phyloP scores from a whole-genome alignment of 495 filamentous ascomycete genomes.

The Penicillium arizonense region DNA sequence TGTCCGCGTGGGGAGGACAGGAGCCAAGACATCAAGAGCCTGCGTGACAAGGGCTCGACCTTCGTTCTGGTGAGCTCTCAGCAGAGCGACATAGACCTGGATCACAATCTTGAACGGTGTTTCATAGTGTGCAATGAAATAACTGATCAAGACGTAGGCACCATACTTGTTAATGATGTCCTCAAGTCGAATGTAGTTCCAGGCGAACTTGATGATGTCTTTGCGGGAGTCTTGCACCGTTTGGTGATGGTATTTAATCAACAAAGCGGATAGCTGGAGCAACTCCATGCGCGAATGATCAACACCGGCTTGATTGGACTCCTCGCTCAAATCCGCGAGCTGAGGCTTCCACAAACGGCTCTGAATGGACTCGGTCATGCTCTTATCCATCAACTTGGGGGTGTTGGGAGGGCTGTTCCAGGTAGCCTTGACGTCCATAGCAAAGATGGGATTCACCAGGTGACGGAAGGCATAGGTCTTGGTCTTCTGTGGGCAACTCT shows the following conservation, averaged over 20 bases:
- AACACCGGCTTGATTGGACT: constrained; percentile 78
- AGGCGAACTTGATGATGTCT: constrained; percentile 98
- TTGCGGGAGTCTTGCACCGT: constrained; percentile 89
- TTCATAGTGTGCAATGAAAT: constrained; percentile 97
- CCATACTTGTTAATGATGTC: constrained; percentile 99
- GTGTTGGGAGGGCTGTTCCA: constrained; percentile 54
- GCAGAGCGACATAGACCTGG: constrained; percentile 86
- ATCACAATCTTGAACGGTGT: constrained; percentile 93
- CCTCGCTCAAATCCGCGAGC: constrained; percentile 78
- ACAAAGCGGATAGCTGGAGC: constrained; percentile 87
- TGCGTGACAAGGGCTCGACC: constrained; percentile 90
- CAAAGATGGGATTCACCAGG: constrained; percentile 93
- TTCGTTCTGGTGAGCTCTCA: constrained; percentile 93
- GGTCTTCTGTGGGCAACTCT: constrained; percentile 73
- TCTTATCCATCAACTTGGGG: constrained; percentile 79
- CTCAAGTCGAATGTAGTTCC: constrained; percentile 96
- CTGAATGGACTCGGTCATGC: constrained; percentile 87
- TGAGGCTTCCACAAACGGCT: constrained; percentile 93
- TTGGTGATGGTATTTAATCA: constrained; percentile 88
- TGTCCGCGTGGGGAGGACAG: constrained; percentile 76
- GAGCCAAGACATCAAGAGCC: constrained; percentile 89
- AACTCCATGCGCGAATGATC: constrained; percentile 97
- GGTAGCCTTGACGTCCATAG: constrained; percentile 84
- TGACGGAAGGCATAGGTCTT: constrained; percentile 92
- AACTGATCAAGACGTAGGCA: constrained; percentile 93